Base-by-base conservation (phyloP, 106 monocot genomes). In the Iris macrosiphon region DNA sequence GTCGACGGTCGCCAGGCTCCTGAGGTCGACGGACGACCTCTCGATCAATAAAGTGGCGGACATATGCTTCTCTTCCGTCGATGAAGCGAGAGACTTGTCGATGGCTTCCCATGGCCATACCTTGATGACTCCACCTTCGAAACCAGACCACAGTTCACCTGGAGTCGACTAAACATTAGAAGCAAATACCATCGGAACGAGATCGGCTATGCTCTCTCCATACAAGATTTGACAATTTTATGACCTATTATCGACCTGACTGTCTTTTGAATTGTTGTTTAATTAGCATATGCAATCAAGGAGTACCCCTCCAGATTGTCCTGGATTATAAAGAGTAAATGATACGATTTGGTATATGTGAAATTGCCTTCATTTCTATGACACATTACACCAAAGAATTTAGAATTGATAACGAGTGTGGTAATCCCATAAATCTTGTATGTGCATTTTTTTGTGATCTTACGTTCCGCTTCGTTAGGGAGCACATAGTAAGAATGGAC, bases 81-180 rank as follows among this genome's bases (percentile, higher is more conserved):
- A 44, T 14, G 79, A 79, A 70, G 86, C 82, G 11, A 96, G 82
- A 31, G 82, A 76, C 57, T 86, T 89, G 26, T 79, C 82, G 59
- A 96, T 72, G 27, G 76, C 56, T 61, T 90, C 85, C 82, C 89
- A 96, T 55, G 89, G 83, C 95, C 95, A 96, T 6, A 45, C 95
- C 69, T 82, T 89, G 28, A 96, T 80, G 35, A 71, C 40, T 9
- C 95, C 95, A 57, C 79, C 68, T 73, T 96, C 95, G 44, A 79
- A 85, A 47, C 89, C 79, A 16, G 95, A 72, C 95, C 95, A 96
- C 43, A 96, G 29, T 56, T 96, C 95, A 69, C 95, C 95, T 96
- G 82, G 14, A 81, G 33, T 41, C 44, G 33, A 71, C 58, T 42
- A 56, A 27, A 10, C 14, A 15, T 40, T 41, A 1, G 7, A 46